Base-by-base conservation (phyloP, 352 stramenopile species). In the Bremia lactucae region DNA sequence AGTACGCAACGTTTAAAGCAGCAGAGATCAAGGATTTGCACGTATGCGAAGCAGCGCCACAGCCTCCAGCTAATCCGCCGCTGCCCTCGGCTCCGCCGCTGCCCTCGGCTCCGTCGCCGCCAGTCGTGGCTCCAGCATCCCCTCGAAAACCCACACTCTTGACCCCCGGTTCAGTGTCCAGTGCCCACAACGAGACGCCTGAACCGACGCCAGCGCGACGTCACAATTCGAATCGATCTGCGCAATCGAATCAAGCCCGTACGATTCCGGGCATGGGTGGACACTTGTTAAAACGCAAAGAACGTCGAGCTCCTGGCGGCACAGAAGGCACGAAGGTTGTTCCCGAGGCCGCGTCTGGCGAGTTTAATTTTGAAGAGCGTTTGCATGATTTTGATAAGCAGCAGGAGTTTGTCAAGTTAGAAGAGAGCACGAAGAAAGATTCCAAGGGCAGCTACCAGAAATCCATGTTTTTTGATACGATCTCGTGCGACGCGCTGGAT, bases 391-490 rank as follows among this genome's bases (percentile, higher is more conserved):
- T 90, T 49, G 58, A 87, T 60, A 90, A 90, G 55, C 68, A 87
- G 37, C 50, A 83, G 25, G 74, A 90, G 50, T 87, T 82, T 46
- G 73, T 60, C 22, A 90, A 90, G 59, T 40, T 90, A 4, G 61
- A 63, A 24, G 49, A 68, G 15, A 50, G 62, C 31, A 31, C 42
- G 11, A 54, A 48, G 25, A 36, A 47, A 31, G 67, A 81, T 39
- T 45, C 53, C 18, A 83, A 69, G 36, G 74, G 69, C 4, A 80
- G 70, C 40, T 93, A 94, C 59, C 78, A 91, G 46, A 93, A 94
- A 39, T 86, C 72, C 22, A 90, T 75, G 18, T 94, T 94, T 63
- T 94, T 94, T 39, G 82, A 94, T 54, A 87, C 83, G 28, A 91
- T 94, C 39, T 93, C 80, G 33, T 94, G 82, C 42, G 82, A 94